Conservation (phyloP, 768 basidiomycete genomes). For the Lentinula raphanica region DNA sequence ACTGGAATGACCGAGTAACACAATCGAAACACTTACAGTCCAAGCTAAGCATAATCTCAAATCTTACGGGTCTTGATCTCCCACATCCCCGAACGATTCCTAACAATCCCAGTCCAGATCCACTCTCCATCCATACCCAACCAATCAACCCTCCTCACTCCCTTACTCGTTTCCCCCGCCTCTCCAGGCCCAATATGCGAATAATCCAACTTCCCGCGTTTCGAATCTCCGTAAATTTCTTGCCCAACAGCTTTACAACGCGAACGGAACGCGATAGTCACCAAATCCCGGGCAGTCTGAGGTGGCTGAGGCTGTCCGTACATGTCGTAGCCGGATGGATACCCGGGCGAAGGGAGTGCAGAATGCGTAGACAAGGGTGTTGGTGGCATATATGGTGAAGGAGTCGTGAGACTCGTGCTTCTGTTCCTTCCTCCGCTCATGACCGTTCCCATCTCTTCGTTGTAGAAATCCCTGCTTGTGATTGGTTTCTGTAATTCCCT, state of each 20-base stretch:
- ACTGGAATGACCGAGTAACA: too few relatives aligned
- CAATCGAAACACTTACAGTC: too few relatives aligned
- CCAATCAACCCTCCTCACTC: constrained; percentile 57
- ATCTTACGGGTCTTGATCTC: constrained; percentile 47
- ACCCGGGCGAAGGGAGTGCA: neutral
- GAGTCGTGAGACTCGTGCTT: neutral
- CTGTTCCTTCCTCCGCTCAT: neutral
- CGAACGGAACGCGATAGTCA: constrained; percentile 39
- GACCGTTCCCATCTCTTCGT: constrained; percentile 31
- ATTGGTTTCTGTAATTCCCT: constrained; percentile 40
- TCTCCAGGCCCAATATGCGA: neutral
- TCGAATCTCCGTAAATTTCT: neutral
- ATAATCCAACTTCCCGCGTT: neutral
- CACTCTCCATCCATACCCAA: constrained; percentile 39
- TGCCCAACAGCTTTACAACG: constrained; percentile 27
- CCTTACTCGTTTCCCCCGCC: constrained; percentile 28
- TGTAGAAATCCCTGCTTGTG: constrained; percentile 50
- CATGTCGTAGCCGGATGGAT: neutral
- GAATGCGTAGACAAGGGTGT: neutral
- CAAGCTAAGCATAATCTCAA: neutral
- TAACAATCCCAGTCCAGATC: constrained; percentile 49
- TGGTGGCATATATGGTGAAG: neutral
- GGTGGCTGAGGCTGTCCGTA: neutral
- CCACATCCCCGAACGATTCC: constrained; percentile 56
- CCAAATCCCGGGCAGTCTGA: constrained; percentile 33